phyloP scores from a whole-genome alignment of 331 rosid species.

The Malus hybrid region DNA sequence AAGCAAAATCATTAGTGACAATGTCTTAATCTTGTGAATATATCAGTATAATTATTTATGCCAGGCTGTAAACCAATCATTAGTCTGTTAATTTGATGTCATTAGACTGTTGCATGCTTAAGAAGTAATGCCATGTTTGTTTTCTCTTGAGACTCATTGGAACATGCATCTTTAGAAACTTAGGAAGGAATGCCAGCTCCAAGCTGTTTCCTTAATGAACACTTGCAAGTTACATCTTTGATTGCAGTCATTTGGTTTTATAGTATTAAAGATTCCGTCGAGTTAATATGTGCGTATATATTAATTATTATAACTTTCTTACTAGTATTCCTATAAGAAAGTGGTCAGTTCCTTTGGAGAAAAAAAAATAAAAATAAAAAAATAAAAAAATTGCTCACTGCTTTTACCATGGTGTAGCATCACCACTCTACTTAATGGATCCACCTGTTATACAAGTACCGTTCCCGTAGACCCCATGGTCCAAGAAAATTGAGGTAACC shows the following conservation, averaged over 20 bases:
- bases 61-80: constrained; percentile 4
- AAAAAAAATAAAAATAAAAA: background rate
- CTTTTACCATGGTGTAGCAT: background rate
- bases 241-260: background rate
- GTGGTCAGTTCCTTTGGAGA: background rate
- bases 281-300: background rate
- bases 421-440: background rate
- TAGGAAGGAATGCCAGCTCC: background rate
- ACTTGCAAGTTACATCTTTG: constrained; percentile 1
- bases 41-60: background rate
- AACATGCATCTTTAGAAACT: background rate
- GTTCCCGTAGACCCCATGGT: no score
- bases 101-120: background rate
- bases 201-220: constrained; percentile 2
- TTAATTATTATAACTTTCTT: background rate
- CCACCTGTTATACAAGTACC: background rate
- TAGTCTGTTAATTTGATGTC: background rate
- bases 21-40: background rate
- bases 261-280: background rate
- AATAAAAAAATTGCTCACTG: background rate
- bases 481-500: no score
- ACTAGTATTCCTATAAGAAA: background rate
- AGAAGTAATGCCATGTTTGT: constrained; percentile 7
- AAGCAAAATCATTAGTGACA: no score
- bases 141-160: background rate